phyloP scores from a whole-genome alignment of 768 basidiomycete species.

The Kwoniella botswanensis region DNA sequence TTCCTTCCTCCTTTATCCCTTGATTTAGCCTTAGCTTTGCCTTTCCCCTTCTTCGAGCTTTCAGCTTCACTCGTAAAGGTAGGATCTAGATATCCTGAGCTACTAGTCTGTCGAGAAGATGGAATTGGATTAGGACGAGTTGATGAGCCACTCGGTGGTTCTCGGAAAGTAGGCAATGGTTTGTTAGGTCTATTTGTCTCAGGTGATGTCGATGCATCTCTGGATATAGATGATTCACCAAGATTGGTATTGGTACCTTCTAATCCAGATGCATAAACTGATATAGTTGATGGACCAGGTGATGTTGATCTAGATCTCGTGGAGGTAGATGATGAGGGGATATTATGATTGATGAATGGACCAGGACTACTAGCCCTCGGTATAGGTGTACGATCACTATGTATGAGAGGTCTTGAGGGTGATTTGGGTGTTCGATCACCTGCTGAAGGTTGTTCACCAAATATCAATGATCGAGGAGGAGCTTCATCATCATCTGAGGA shows the following conservation, averaged over 20 bases:
- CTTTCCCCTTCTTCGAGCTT: slow-evolving; percentile 21
- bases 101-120: neutral
- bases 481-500: slow-evolving; percentile 35
- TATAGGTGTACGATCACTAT: neutral
- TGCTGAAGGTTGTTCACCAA: slow-evolving; percentile 25
- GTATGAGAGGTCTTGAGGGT: slow-evolving; percentile 6
- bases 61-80: neutral
- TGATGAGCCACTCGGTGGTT: slow-evolving; percentile 16
- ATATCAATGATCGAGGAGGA: slow-evolving; percentile 36
- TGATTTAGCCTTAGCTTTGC: slow-evolving; percentile 42
- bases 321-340: slow-evolving; percentile 28
- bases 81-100: slow-evolving; percentile 47
- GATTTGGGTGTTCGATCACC: slow-evolving; percentile 28
- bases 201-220: slow-evolving; percentile 40
- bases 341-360: slow-evolving; percentile 22
- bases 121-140: neutral
- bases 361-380: slow-evolving; percentile 23
- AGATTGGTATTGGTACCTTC: slow-evolving; percentile 25
- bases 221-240: slow-evolving; percentile 18
- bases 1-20: slow-evolving; percentile 33
- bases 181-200: neutral
- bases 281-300: slow-evolving; percentile 48
- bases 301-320: slow-evolving; percentile 26
- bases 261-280: slow-evolving; percentile 45
- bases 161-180: slow-evolving; percentile 34